Evolutionary conservation across 768 basidiomycete genomes (phyloP).

Genomic region (Jaapia argillacea): DNA sequence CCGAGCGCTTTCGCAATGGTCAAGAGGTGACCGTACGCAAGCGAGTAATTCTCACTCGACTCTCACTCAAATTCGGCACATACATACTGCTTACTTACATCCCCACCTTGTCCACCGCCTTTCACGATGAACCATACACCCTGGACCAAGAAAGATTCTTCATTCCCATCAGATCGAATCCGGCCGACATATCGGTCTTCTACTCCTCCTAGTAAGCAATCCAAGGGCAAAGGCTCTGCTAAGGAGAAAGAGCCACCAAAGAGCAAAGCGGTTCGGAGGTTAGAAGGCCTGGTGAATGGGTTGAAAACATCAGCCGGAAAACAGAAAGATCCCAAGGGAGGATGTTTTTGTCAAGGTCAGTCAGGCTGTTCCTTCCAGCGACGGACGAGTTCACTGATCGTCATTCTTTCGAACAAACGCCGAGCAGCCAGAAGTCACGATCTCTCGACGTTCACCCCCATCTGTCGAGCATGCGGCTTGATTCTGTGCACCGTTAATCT

Average conservation of each 20-base stretch:
- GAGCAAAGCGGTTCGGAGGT: constrained; percentile 35
- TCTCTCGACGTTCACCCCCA: constrained; percentile 44
- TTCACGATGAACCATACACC: constrained; percentile 30
- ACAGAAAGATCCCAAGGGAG: constrained; percentile 45
- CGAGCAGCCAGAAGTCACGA: constrained; percentile 42
- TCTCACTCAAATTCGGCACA: no score
- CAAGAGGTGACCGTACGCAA: no score
- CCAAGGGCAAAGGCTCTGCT: constrained; percentile 28
- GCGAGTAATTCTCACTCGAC: no score
- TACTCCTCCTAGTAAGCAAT: constrained; percentile 14
- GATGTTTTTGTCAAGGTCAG: constrained; percentile 64
- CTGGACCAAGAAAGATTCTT: constrained; percentile 33
- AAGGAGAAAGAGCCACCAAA: constrained; percentile 23
- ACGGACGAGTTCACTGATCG: no score
- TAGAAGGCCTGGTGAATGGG: constrained; percentile 37
- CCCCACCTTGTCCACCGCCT: no score
- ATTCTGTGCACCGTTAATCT: constrained; percentile 50
- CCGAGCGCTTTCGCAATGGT: no score
- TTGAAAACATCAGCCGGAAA: constrained; percentile 22
- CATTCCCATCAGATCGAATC: constrained; percentile 48
- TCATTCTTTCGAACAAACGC: background rate
- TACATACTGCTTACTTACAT: no score
- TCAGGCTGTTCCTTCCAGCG: background rate
- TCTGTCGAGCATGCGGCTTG: constrained; percentile 51
- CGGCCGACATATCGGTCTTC: constrained; percentile 20